Conservation (phyloP, 345 rosid genomes). For the Stellera chamaejasme region DNA sequence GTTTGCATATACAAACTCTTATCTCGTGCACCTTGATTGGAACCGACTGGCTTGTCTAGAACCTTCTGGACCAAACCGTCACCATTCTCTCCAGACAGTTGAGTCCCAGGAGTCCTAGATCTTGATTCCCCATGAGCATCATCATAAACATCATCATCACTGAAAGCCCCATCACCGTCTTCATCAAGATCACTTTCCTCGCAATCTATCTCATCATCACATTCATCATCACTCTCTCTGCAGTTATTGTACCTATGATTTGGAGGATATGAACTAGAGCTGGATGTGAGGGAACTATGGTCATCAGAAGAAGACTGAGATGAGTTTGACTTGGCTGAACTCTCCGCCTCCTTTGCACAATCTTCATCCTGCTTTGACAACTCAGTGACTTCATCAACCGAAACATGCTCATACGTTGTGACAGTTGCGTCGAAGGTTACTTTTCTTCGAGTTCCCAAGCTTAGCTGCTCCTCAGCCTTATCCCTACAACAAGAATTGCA, state of each 20-base stretch:
- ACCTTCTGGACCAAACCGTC: slow-evolving; percentile 17
- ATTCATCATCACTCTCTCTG: slow-evolving; percentile 68
- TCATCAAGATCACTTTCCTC: slow-evolving; percentile 42
- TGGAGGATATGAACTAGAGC: slow-evolving; percentile 50
- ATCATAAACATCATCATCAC: slow-evolving; percentile 25
- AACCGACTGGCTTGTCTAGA: slow-evolving; percentile 16
- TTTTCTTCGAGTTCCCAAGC: slow-evolving; percentile 41
- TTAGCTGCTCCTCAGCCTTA: slow-evolving; percentile 37
- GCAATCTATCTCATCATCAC: slow-evolving; percentile 23
- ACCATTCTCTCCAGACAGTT: slow-evolving; percentile 16
- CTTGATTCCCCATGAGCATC: slow-evolving; percentile 17
- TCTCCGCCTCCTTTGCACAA: slow-evolving; percentile 17
- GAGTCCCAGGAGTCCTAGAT: neutral
- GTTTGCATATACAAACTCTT: slow-evolving; percentile 46
- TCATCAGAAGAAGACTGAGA: slow-evolving; percentile 46
- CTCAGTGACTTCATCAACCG: slow-evolving; percentile 29
- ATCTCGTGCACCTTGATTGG: slow-evolving; percentile 30
- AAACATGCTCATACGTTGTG: slow-evolving; percentile 54
- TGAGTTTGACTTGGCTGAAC: slow-evolving; percentile 20
- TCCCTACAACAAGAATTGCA: slow-evolving; percentile 21
- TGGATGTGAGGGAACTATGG: slow-evolving; percentile 33
- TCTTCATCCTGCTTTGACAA: slow-evolving; percentile 24
- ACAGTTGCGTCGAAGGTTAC: slow-evolving; percentile 72
- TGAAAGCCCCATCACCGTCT: slow-evolving; percentile 14
- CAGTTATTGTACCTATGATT: slow-evolving; percentile 60